Conservation (phyloP, 192 early-diverging fungal species). For the Physocladia obscura region DNA sequence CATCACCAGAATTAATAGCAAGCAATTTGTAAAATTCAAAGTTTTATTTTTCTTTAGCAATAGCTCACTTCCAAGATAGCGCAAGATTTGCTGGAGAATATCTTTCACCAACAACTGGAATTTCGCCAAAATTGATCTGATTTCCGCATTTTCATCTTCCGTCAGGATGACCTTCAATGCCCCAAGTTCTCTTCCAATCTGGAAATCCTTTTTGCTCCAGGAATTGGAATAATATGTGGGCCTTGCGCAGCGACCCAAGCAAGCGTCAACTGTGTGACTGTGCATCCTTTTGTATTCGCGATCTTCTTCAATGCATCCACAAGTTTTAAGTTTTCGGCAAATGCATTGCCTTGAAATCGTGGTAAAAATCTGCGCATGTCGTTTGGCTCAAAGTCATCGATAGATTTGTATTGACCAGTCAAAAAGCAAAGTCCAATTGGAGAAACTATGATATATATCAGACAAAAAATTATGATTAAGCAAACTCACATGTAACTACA, state of each 20-base stretch:
- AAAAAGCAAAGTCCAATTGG: constrained; percentile 71
- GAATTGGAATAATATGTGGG: constrained; percentile 51
- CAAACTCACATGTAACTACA: constrained; percentile 31
- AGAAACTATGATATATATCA: constrained; percentile 41
- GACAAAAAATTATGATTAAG: neutral
- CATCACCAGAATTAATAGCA: too few relatives aligned
- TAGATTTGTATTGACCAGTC: constrained; percentile 56
- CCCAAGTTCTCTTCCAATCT: constrained; percentile 37
- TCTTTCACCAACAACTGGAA: constrained; percentile 20
- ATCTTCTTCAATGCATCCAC: constrained; percentile 51
- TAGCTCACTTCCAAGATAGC: neutral
- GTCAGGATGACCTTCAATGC: constrained; percentile 27
- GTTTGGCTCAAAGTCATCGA: constrained; percentile 47
- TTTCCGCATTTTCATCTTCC: constrained; percentile 26
- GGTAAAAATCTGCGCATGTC: constrained; percentile 53
- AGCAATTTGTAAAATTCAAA: too few relatives aligned
- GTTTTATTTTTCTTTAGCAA: too few relatives aligned
- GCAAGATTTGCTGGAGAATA: constrained; percentile 19
- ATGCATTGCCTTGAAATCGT: constrained; percentile 57
- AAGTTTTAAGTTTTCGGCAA: constrained; percentile 56
- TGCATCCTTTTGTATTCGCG: constrained; percentile 47
- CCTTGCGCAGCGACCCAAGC: constrained; percentile 59
- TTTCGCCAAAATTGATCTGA: constrained; percentile 13
- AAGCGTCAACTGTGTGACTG: constrained; percentile 51
- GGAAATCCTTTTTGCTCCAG: constrained; percentile 51